Conservation (phyloP, 2,329 filamentous ascomycete species). For the Clonostachys rosea region DNA sequence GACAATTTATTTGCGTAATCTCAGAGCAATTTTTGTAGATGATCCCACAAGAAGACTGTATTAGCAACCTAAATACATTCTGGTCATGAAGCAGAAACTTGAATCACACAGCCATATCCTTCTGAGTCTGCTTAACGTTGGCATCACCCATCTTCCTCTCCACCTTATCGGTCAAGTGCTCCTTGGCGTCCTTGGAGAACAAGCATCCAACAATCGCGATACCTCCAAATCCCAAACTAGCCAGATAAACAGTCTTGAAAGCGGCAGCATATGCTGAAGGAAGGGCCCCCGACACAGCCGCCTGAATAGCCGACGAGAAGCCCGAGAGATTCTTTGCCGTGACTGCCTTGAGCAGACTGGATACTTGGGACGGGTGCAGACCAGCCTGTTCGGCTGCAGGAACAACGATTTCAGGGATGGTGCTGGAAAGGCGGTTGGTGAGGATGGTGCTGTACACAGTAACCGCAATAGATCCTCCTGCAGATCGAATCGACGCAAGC, state of each 20-base stretch:
- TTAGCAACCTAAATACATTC: no score
- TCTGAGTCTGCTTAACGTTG: background rate
- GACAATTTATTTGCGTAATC: no score
- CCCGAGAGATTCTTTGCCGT: conserved; percentile 19
- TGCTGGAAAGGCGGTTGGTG: conserved; percentile 24
- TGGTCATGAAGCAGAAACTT: no score
- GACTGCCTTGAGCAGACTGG: conserved; percentile 24
- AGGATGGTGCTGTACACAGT: conserved; percentile 33
- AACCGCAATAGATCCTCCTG: conserved; percentile 26
- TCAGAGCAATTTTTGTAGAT: no score
- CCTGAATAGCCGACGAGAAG: conserved; percentile 19
- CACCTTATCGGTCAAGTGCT: conserved; percentile 23
- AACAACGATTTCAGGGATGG: conserved; percentile 25
- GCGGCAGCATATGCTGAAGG: conserved; percentile 28
- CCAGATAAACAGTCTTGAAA: conserved; percentile 32
- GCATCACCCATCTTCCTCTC: conserved; percentile 22
- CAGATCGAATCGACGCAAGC: conserved; percentile 30
- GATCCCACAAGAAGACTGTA: no score
- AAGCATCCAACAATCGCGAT: conserved; percentile 27
- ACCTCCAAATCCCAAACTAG: conserved; percentile 27
- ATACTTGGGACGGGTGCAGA: conserved; percentile 19
- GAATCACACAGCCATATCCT: no score
- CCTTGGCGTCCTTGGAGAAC: conserved; percentile 25
- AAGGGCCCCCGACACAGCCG: conserved; percentile 17
- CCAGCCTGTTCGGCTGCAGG: conserved; percentile 27